These are phyloP conservation scores for Powellomyces hirtus DNA, from an alignment of 192 early-diverging fungal species.

Conservation along the genomic window DNA sequence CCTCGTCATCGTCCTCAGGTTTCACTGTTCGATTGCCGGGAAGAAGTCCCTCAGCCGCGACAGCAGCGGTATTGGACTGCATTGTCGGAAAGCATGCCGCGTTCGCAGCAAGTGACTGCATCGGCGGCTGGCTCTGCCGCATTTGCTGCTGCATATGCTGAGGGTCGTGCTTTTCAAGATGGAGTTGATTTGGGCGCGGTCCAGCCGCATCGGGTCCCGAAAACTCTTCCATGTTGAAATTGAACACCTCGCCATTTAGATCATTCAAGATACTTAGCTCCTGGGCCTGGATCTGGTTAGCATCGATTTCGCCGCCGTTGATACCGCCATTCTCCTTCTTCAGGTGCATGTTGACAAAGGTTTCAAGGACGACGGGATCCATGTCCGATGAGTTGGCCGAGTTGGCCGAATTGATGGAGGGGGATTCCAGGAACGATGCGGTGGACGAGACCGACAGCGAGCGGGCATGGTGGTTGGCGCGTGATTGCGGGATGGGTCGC, in stretches of 20 bases:
- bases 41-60: conserved; percentile 2
- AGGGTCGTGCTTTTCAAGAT: not conserved
- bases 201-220: not conserved
- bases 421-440: conserved; percentile 1
- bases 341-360: conserved; percentile 18
- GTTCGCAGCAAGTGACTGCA: not conserved
- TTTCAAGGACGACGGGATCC: conserved; percentile 8
- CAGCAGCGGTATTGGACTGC: not conserved
- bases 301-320: not conserved
- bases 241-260: not conserved
- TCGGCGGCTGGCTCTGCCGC: not conserved
- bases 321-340: not conserved
- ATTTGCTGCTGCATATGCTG: not conserved
- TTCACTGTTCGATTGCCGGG: not conserved
- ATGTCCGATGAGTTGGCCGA: not conserved
- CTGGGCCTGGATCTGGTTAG: not conserved
- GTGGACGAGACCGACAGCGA: conserved; percentile 2
- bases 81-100: not conserved
- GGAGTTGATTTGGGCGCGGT: not conserved
- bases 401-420: not conserved
- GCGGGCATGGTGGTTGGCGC: not conserved
- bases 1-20: conserved; percentile 24
- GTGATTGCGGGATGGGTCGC: not conserved
- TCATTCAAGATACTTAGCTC: conserved; percentile 8
- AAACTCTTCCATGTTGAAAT: not conserved